These are phyloP conservation scores for Dacryopinax primogenitus DNA, from an alignment of 768 basidiomycete genomes.

Conservation along the genomic window DNA sequence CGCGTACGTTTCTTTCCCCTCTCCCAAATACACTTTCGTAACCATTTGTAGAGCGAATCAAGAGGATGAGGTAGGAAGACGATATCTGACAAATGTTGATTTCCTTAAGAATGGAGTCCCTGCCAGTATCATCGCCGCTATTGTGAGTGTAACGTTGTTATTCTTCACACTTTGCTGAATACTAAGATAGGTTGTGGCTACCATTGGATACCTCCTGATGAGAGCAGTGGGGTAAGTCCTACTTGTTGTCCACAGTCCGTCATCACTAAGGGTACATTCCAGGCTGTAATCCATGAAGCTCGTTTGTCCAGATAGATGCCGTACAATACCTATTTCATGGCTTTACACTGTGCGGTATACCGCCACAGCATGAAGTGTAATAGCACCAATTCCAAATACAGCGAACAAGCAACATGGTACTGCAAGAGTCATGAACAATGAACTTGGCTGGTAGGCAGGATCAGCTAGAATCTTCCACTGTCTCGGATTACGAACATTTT, in stretches of 20 bases:
- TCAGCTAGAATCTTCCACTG: no score
- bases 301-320: no score
- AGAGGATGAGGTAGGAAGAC: slow-evolving; percentile 84
- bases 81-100: slow-evolving; percentile 73
- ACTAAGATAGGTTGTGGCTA: slow-evolving; percentile 61
- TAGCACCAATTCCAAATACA: no score
- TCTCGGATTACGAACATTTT: no score
- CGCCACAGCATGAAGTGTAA: no score
- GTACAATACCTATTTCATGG: no score
- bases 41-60: slow-evolving; percentile 54
- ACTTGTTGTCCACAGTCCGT: not conserved
- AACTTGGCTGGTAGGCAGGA: no score
- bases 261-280: not conserved
- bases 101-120: slow-evolving; percentile 91
- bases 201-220: slow-evolving; percentile 72
- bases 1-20: slow-evolving; percentile 47
- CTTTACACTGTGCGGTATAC: no score
- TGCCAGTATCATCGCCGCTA: slow-evolving; percentile 77
- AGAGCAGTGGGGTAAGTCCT: slow-evolving; percentile 47
- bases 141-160: slow-evolving; percentile 38
- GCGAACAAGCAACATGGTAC: no score
- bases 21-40: not conserved
- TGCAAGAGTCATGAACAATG: no score
- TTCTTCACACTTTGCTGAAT: slow-evolving; percentile 6
- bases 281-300: not conserved